Evolutionary conservation across 2,329 filamentous ascomycete genomes (phyloP), one percentile per base, ranked within the genome.

Genomic region (Penicillium sp.): DNA sequence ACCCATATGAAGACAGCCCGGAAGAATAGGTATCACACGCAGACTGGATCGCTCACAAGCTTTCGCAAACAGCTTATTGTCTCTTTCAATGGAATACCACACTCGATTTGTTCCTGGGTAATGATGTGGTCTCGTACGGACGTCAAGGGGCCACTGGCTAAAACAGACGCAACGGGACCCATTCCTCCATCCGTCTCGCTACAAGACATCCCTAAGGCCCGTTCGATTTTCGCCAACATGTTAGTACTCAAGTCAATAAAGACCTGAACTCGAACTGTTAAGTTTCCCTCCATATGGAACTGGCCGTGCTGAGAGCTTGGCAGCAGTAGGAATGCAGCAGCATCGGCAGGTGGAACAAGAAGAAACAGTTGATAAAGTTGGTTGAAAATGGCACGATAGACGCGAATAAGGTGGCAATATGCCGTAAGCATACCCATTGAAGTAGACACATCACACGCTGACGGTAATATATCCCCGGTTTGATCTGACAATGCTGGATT

Each of bases 291-390:
- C 53, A 63, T 53, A 3, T 52, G 24, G 41, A 52, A 49, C 2
- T 60, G 51, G 5, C 56, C 60, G 8, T 59, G 55, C 1, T 47
- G 53, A 4, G 60, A 43, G 21, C 24, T 59, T 1, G 63, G 57
- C 8, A 66, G 35, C 7, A 60, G 14, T 5, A 64, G 16, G 39
- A 64, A 56, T 1, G 33, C 26, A 8, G 47, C 49, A 4, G 56
- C 60, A 19, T 65, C 57, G 10, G 21, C 29, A 5, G 59, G 63
- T 6, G 62, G 53, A 10, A 61, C 37, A 16, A 60, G 54, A 8
- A 66, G 53, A 44, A 66, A 59, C 0, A 60, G 29, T 21, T 62
- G 63, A 45, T 66, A 62, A 5, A 67, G 47, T 10, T 61, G 56
- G 13, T 39, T 58, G 11, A 65, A 66, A 13, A 63, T 41, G 3